A percentile compares a stretch with the other conserved stretches of the same genome.
Evolutionary conservation across 1,284 basidiomycete species (phyloP).

Genomic region (Ustilago crameri): DNA sequence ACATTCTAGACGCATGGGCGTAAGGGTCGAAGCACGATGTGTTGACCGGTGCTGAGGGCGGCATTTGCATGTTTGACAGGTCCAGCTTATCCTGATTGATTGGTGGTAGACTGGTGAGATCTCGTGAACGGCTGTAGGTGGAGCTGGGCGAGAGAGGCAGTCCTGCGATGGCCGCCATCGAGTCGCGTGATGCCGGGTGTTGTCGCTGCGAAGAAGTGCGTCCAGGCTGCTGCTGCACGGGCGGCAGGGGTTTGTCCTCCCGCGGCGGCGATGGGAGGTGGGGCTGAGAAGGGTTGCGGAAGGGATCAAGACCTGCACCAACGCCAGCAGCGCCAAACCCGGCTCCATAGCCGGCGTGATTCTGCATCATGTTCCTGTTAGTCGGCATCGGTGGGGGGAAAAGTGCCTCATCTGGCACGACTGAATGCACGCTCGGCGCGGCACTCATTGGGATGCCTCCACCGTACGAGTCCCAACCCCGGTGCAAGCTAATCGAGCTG

Average conservation of each 20-base stretch:
- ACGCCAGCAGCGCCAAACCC: slow-evolving; percentile 12
- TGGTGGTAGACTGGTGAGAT: slow-evolving; percentile 9
- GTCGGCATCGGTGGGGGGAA: slow-evolving; percentile 43
- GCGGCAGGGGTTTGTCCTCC: neutral
- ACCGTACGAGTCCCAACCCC: slow-evolving; percentile 35
- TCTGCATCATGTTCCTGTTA: slow-evolving; percentile 11
- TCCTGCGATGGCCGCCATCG: slow-evolving; percentile 29
- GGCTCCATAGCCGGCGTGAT: slow-evolving; percentile 8
- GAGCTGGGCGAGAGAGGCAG: slow-evolving; percentile 30
- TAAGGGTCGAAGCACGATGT: slow-evolving; percentile 38
- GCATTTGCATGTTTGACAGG: slow-evolving; percentile 26
- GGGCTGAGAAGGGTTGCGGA: slow-evolving; percentile 22
- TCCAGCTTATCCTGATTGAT: slow-evolving; percentile 5
- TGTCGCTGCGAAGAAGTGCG: too few species aligned
- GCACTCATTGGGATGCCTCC: slow-evolving; percentile 1
- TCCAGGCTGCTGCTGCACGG: slow-evolving; percentile 2
- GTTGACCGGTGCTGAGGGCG: slow-evolving; percentile 24
- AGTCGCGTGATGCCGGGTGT: slow-evolving; percentile 36
- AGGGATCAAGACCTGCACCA: slow-evolving; percentile 27
- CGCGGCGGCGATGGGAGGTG: slow-evolving; percentile 3
- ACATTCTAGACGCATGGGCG: slow-evolving; percentile 33
- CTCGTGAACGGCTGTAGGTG: slow-evolving; percentile 17
- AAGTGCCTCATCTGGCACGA: slow-evolving; percentile 47
- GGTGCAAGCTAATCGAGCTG: slow-evolving; percentile 39
- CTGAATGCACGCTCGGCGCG: slow-evolving; percentile 37